Evolutionary conservation across 2,329 filamentous ascomycete species (phyloP), one percentile per base, ranked within the genome.

Genomic region (Biscogniauxia marginata): DNA sequence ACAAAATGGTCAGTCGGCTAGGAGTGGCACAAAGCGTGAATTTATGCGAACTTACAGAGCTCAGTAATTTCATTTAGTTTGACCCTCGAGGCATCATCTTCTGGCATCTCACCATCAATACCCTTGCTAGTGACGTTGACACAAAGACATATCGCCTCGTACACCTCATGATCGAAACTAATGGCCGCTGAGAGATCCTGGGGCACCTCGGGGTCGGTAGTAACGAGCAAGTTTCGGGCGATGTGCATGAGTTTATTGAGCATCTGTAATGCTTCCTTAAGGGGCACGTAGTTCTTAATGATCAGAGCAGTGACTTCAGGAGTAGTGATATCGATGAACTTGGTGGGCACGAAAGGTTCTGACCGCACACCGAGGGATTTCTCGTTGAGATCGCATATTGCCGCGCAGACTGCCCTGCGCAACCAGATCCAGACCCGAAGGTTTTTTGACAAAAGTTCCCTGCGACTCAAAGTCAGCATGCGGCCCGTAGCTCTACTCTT

Each of bases 171-270:
- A 63, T 88, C 84, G 60, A 87, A 86, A 52, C 83, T 79, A 16
- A 86, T 82, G 7, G 84, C 83, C 8, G 84, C 83, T 55, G 84
- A 87, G 7, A 88, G 78, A 62, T 88, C 84, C 67, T 88, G 85
- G 1, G 85, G 84, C 3, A 87, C 82, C 65, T 86, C 82, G 11
- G 85, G 84, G 65, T 87, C 82, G 7, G 82, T 80, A 8, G 85
- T 86, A 24, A 87, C 85, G 21, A 88, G 76, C 58, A 88, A 74
- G 60, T 88, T 88, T 50, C 85, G 75, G 1, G 84, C 83, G 65
- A 88, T 85, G 58, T 87, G 83, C 81, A 88, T 84, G 56, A 88
- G 74, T 72, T 86, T 87, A 74, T 86, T 87, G 52, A 88, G 75
- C 56, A 84, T 81, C 52, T 83, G 80, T 54, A 88, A 71, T 56